Base-by-base conservation (phyloP, 495 filamentous ascomycete genomes). In the Xylaria palmicola region DNA sequence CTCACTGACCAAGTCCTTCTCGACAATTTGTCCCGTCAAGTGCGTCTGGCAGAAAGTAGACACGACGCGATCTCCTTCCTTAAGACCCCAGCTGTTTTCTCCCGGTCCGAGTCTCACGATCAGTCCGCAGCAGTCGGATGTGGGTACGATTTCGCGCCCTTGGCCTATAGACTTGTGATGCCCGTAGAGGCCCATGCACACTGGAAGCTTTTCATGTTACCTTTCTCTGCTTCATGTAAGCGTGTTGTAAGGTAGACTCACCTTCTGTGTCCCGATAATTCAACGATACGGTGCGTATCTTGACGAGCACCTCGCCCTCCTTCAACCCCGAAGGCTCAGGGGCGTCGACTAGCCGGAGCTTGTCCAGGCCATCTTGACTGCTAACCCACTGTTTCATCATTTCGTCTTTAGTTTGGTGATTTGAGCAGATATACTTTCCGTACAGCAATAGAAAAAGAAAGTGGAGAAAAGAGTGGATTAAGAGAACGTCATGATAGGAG, bases 241-340 rank as follows among this genome's bases (percentile, higher is more conserved):
- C 9, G 26, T n/a, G 26, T 53, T 24, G 32, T n/a, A 19, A 40
- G 27, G 34, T 22, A 4, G 15, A 54, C 39, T n/a, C 26, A 71
- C 68, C 64, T 69, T 81, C 84, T 6, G 80, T 80, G 62, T 87
- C 83, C 29, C 83, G 78, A 60, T 83, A 87, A 62, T 88, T 88
- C 8, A 87, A 74, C 17, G 80, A 77, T 0, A 86, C 81, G 27
- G 81, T 70, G 27, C 68, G 66, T 50, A 86, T 81, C 67, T 83
- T 74, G 10, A 88, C 84, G 15, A 88, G 67, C 0, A 87, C 84
- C 59, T 88, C 82, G 37, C 77, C 75, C 8, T 67, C 58, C 2
- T 66, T 65, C 50, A 62, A 41, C 5, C 65, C 53, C 6, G 74
- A 74, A 1, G 79, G 78, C 1, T 63, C 50, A 2, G 77, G 79